A percentile compares a stretch with the other conserved stretches of the same genome.
Evolutionary conservation across 352 stramenopile genomes (phyloP).

Genomic region (Albugo laibachii): DNA sequence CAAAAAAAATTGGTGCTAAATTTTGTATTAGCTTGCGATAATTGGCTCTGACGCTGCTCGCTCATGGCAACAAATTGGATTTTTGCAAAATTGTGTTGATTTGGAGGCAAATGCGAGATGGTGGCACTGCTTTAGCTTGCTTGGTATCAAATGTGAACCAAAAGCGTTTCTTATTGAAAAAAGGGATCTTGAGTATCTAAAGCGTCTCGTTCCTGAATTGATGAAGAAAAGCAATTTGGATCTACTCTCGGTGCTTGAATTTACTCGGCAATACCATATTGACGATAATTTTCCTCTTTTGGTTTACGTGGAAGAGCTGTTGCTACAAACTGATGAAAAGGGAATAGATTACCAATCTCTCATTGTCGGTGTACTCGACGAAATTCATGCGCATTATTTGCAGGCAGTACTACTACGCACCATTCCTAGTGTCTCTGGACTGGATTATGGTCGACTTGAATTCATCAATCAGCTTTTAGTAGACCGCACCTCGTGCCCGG

Average conservation of each 20-base stretch:
- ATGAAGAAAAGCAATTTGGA: slow-evolving; percentile 52
- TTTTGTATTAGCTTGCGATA: slow-evolving; percentile 24
- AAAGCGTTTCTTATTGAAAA: slow-evolving; percentile 54
- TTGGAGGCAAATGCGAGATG: slow-evolving; percentile 62
- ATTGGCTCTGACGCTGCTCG: slow-evolving; percentile 51
- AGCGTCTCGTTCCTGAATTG: slow-evolving; percentile 30
- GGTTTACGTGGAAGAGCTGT: slow-evolving; percentile 33
- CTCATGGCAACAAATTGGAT: slow-evolving; percentile 61
- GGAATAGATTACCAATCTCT: slow-evolving; percentile 48
- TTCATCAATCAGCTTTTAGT: slow-evolving; percentile 58
- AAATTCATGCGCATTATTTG: slow-evolving; percentile 55
- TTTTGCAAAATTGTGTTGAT: slow-evolving; percentile 62
- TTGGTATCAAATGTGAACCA: slow-evolving; percentile 57
- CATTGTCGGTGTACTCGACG: slow-evolving; percentile 52
- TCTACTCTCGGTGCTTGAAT: slow-evolving; percentile 63
- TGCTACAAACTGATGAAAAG: slow-evolving; percentile 14
- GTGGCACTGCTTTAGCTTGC: slow-evolving; percentile 63
- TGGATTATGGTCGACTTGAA: slow-evolving; percentile 42
- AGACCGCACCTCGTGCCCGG: slow-evolving; percentile 28
- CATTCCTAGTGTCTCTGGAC: slow-evolving; percentile 17
- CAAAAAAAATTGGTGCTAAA: not conserved
- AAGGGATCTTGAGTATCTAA: slow-evolving; percentile 48
- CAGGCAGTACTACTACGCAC: slow-evolving; percentile 16
- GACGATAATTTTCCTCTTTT: slow-evolving; percentile 52
- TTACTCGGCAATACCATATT: slow-evolving; percentile 70